Evolutionary conservation across 2,329 filamentous ascomycete species (phyloP).

Genomic region (Fusarium paranaense): DNA sequence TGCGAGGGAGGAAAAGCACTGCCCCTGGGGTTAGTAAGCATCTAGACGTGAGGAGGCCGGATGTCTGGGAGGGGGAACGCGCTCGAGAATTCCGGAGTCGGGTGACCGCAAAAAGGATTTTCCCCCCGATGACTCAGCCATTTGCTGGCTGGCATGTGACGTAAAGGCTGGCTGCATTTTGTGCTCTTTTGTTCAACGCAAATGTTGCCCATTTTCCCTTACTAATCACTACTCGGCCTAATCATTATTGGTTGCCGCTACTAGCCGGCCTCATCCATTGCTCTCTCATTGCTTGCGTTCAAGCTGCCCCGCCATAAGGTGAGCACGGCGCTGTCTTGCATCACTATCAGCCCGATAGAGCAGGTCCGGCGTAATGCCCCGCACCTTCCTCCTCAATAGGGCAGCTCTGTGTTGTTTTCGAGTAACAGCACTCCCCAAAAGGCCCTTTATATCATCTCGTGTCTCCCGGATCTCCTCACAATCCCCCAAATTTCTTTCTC

Average conservation of each 20-base stretch:
- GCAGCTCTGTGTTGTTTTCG: conserved; percentile 43
- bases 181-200: conserved; percentile 2
- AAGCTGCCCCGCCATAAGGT: conserved; percentile 45
- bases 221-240: conserved; percentile 37
- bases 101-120: conserved; percentile 12
- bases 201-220: conserved; percentile 21
- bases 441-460: conserved; percentile 40
- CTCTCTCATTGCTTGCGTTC: conserved; percentile 15
- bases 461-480: conserved; percentile 30
- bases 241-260: conserved; percentile 46
- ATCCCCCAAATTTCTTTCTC: conserved; percentile 38
- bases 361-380: conserved; percentile 56
- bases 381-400: conserved; percentile 54
- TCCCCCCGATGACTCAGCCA: conserved; percentile 10
- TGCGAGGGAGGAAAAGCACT: conserved; percentile 28
- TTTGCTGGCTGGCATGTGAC: background rate
- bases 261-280: conserved; percentile 40
- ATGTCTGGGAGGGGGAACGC: background rate
- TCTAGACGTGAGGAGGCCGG: background rate
- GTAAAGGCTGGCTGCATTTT: background rate
- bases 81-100: too few relatives aligned
- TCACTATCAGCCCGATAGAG: conserved; percentile 42
- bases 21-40: conserved; percentile 34
- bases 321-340: conserved; percentile 33
- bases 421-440: conserved; percentile 39